Evolutionary conservation across 2,329 filamentous ascomycete genomes (phyloP).

Genomic region (Ophiosphaerella korrae): DNA sequence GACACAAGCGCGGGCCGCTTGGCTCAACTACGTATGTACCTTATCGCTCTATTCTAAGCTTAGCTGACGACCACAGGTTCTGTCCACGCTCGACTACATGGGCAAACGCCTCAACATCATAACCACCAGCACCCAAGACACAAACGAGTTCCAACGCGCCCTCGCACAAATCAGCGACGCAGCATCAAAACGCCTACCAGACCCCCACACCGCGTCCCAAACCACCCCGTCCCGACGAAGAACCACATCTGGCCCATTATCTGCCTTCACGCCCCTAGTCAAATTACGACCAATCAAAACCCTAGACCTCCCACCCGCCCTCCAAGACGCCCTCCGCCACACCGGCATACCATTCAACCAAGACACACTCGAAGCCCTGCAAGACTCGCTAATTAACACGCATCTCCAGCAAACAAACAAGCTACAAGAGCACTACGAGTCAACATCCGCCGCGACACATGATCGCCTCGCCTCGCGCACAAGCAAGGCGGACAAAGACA

Average conservation of each 20-base stretch:
- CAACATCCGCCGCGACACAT: constrained; percentile 38
- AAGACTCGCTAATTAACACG: constrained; percentile 33
- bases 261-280: constrained; percentile 34
- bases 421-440: constrained; percentile 40
- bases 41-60: too few relatives aligned
- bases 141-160: constrained; percentile 39
- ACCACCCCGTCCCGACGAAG: constrained; percentile 26
- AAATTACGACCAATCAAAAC: constrained; percentile 35
- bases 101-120: constrained; percentile 40
- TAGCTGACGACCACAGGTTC: constrained; percentile 32
- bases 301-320: constrained; percentile 37
- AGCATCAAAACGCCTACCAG: constrained; percentile 32
- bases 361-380: constrained; percentile 32
- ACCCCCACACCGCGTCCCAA: constrained; percentile 12
- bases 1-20: constrained; percentile 44
- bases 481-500: constrained; percentile 43
- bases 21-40: constrained; percentile 50
- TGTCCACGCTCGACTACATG: constrained; percentile 51
- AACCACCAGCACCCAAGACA: constrained; percentile 25
- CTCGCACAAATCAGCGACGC: constrained; percentile 34
- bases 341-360: constrained; percentile 37
- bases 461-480: constrained; percentile 44
- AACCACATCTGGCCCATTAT: constrained; percentile 28
- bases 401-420: constrained; percentile 42
- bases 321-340: constrained; percentile 43